These are phyloP conservation scores for Panus rudis DNA, from an alignment of 768 basidiomycete genomes.

Conservation along the genomic window DNA sequence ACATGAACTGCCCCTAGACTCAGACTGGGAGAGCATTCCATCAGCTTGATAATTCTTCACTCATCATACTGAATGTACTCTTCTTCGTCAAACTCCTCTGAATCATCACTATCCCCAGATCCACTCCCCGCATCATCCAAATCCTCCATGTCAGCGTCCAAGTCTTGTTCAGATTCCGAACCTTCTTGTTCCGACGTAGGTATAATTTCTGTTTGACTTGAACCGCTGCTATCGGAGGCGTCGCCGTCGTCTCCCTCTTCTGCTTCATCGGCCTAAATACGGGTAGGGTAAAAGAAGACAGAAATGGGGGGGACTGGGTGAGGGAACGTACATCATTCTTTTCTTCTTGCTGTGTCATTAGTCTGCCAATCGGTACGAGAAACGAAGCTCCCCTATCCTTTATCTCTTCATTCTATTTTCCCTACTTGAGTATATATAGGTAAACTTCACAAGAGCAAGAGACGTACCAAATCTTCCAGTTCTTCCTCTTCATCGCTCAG, in stretches of 20 bases:
- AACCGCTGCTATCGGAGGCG: conserved; percentile 41
- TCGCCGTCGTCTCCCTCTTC: conserved; percentile 37
- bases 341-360: conserved; percentile 71
- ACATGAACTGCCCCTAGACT: background rate
- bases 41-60: background rate
- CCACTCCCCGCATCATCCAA: conserved; percentile 29
- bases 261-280: conserved; percentile 21
- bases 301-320: background rate
- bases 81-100: conserved; percentile 23
- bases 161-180: conserved; percentile 40
- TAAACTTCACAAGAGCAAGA: background rate
- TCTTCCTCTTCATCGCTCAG: conserved; percentile 80
- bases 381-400: conserved; percentile 61
- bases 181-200: conserved; percentile 37
- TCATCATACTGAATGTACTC: background rate
- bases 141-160: conserved; percentile 62
- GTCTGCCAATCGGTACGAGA: conserved; percentile 67
- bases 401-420: conserved; percentile 45
- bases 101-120: conserved; percentile 31
- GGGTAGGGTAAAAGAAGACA: background rate
- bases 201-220: conserved; percentile 31
- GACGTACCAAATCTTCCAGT: conserved; percentile 64
- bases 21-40: background rate
- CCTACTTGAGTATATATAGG: background rate
- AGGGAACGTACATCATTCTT: conserved; percentile 63